Evolutionary conservation across 2,329 filamentous ascomycete species (phyloP).

Genomic region (Penicillium sp.): DNA sequence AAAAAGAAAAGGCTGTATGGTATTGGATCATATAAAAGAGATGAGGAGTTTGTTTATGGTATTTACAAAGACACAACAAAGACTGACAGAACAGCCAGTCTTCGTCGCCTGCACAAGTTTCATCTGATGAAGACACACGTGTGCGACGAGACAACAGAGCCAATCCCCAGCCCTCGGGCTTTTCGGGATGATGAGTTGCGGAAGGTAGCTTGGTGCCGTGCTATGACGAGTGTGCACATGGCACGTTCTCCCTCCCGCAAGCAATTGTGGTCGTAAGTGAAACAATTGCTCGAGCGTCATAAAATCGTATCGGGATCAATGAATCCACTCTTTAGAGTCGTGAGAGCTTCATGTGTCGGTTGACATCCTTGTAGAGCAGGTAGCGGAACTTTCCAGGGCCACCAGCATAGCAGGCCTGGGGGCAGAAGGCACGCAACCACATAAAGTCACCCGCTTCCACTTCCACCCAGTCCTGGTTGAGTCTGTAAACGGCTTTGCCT

Average conservation of each 20-base stretch:
- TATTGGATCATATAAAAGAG: background rate
- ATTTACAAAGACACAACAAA: background rate
- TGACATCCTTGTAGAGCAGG: slow-evolving; percentile 29
- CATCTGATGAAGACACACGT: background rate
- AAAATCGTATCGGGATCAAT: background rate
- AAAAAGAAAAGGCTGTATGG: background rate
- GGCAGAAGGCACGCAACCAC: slow-evolving; percentile 30
- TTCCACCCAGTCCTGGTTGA: slow-evolving; percentile 30
- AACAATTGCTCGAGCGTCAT: background rate
- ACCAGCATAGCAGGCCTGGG: slow-evolving; percentile 29
- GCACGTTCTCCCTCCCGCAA: background rate
- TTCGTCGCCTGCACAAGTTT: background rate
- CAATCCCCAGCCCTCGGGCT: background rate
- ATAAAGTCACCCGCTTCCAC: slow-evolving; percentile 30
- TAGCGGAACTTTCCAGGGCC: slow-evolving; percentile 28
- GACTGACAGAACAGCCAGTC: background rate
- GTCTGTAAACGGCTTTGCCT: slow-evolving; percentile 27
- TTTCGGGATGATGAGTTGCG: background rate
- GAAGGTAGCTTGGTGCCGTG: background rate
- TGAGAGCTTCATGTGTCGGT: slow-evolving; percentile 28
- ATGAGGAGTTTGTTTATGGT: background rate
- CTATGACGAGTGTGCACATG: background rate
- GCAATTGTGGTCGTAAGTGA: background rate
- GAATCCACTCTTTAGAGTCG: background rate
- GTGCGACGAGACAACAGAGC: background rate